Conservation (phyloP, 345 rosid species). For the Anacardium occidentale region DNA sequence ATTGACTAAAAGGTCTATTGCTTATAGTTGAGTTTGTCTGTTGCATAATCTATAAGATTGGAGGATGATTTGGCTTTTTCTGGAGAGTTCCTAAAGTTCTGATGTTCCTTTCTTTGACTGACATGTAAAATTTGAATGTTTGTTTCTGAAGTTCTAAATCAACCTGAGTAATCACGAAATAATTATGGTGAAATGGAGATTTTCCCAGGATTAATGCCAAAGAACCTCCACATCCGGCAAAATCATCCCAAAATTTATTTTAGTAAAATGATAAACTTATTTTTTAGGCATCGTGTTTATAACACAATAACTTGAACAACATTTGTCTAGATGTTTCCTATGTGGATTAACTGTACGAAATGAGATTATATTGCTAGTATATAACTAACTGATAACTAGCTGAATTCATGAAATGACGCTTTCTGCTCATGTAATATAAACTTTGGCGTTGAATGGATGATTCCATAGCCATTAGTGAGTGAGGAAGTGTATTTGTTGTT, state of each 20-base stretch:
- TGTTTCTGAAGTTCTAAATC: conserved; percentile 3
- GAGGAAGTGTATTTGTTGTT: neutral
- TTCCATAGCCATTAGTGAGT: neutral
- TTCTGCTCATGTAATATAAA: neutral
- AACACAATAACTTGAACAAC: neutral
- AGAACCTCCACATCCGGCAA: neutral
- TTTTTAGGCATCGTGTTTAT: neutral
- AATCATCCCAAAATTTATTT: neutral
- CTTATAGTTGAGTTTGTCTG: neutral
- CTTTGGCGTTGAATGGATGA: neutral
- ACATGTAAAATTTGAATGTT: neutral
- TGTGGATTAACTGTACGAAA: neutral
- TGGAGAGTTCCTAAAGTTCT: neutral
- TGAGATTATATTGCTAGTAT: neutral
- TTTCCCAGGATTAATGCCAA: neutral
- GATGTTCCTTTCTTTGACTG: neutral
- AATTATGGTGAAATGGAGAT: neutral
- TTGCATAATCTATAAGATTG: neutral
- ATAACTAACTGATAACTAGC: neutral
- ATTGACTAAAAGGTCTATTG: neutral
- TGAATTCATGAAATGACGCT: neutral
- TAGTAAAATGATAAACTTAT: neutral
- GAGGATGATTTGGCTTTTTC: neutral
- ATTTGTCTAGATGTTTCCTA: neutral
- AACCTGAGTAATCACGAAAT: neutral